A percentile compares a stretch with the other conserved stretches of the same genome.
phyloP scores from a whole-genome alignment of 331 rosid genomes.

The Malus hybrid region DNA sequence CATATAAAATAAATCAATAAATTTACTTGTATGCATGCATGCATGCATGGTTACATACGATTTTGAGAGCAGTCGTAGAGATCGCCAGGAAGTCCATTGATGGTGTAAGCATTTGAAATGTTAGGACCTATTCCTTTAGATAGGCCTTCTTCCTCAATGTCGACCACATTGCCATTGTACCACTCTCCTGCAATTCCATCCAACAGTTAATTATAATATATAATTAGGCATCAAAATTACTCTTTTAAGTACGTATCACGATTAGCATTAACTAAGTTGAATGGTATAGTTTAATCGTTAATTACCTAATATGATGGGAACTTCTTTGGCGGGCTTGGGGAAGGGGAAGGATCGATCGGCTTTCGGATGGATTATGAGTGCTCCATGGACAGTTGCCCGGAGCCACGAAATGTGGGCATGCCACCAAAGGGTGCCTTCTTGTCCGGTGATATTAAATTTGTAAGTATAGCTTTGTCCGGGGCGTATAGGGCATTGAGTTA shows the following conservation, averaged over 20 bases:
- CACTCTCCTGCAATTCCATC: slow-evolving; percentile 28
- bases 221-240: too few relatives aligned
- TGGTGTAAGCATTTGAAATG: slow-evolving; percentile 30
- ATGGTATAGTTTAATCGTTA: neutral
- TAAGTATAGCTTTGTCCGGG: slow-evolving; percentile 23
- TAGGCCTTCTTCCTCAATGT: slow-evolving; percentile 20
- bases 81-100: slow-evolving; percentile 35
- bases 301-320: slow-evolving; percentile 21
- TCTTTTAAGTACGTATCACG: too few relatives aligned
- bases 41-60: slow-evolving; percentile 3
- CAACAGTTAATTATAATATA: neutral
- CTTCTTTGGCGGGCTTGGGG: slow-evolving; percentile 22
- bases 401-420: slow-evolving; percentile 39
- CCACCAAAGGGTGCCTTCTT: slow-evolving; percentile 57
- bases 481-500: slow-evolving; percentile 37
- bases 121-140: slow-evolving; percentile 13
- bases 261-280: neutral
- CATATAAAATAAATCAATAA: too few relatives aligned
- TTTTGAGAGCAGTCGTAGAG: slow-evolving; percentile 27
- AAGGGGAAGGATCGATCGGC: slow-evolving; percentile 15
- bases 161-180: slow-evolving; percentile 37
- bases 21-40: neutral
- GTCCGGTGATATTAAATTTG: slow-evolving; percentile 38
- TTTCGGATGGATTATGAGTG: slow-evolving; percentile 34
- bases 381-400: slow-evolving; percentile 45